Conservation (phyloP, 2,329 filamentous ascomycete genomes). For the Colletotrichum liriopes region DNA sequence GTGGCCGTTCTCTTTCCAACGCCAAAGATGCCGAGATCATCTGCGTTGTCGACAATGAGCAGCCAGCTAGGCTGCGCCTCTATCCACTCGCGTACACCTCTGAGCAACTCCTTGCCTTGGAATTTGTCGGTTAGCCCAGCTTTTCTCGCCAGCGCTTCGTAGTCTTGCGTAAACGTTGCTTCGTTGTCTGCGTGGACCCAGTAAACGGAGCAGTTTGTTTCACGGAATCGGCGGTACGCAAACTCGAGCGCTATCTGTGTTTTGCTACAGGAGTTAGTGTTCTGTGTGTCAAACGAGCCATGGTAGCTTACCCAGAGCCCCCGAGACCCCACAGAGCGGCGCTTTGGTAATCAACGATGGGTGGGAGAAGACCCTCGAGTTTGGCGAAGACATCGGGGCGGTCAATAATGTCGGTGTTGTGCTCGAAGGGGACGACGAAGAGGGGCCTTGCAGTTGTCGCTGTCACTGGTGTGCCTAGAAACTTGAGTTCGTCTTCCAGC, state of each 20-base stretch:
- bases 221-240: background rate
- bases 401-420: background rate
- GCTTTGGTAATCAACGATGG: background rate
- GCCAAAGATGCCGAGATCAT: constrained; percentile 50
- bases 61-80: constrained; percentile 48
- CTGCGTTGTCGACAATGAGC: constrained; percentile 53
- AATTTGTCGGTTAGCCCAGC: background rate
- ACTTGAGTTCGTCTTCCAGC: background rate
- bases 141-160: background rate
- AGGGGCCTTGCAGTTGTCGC: background rate
- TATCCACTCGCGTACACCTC: constrained; percentile 42
- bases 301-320: background rate
- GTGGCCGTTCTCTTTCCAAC: constrained; percentile 18
- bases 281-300: background rate
- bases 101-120: background rate
- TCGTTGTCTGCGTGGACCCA: constrained; percentile 6
- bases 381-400: background rate
- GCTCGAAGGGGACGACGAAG: background rate
- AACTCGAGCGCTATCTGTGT: constrained; percentile 7
- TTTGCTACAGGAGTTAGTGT: background rate
- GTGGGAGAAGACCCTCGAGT: background rate
- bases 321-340: background rate
- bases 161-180: background rate
- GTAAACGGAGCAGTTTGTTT: background rate
- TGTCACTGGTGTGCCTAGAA: background rate